phyloP scores from a whole-genome alignment of 306 rosid species.

The Hippophae gyantsensis region DNA sequence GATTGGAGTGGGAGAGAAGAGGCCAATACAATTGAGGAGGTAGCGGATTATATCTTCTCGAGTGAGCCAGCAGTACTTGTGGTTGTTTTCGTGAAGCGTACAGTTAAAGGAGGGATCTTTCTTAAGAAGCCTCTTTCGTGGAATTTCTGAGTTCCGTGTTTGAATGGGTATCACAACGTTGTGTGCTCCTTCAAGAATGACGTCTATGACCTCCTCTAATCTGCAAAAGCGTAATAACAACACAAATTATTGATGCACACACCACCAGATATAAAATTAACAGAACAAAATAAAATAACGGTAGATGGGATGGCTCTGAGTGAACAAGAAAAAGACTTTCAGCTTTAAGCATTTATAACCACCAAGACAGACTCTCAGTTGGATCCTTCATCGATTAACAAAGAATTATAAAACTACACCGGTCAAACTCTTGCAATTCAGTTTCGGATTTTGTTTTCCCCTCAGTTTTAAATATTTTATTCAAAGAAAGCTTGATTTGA shows the following conservation, averaged over 20 bases:
- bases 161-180: constrained; percentile 56
- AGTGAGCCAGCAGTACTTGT: constrained; percentile 69
- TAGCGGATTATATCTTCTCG: constrained; percentile 78
- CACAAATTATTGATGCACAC: not conserved
- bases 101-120: constrained; percentile 15
- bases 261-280: not conserved
- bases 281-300: not conserved
- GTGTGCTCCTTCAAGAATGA: constrained; percentile 55
- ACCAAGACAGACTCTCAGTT: too few species aligned
- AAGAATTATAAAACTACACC: too few species aligned
- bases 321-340: too few species aligned
- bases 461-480: too few species aligned
- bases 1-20: constrained; percentile 37
- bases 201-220: constrained; percentile 58
- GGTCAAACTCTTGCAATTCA: too few species aligned
- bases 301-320: too few species aligned
- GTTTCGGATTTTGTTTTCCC: too few species aligned
- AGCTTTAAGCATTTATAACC: too few species aligned
- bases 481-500: too few species aligned
- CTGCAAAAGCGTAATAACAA: constrained; percentile 20
- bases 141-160: constrained; percentile 4
- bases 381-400: too few species aligned
- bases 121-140: constrained; percentile 24
- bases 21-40: constrained; percentile 64
- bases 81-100: constrained; percentile 26